These are phyloP conservation scores for Centella asiatica DNA, from an alignment of 129 eudicot species.

Conservation along the genomic window DNA sequence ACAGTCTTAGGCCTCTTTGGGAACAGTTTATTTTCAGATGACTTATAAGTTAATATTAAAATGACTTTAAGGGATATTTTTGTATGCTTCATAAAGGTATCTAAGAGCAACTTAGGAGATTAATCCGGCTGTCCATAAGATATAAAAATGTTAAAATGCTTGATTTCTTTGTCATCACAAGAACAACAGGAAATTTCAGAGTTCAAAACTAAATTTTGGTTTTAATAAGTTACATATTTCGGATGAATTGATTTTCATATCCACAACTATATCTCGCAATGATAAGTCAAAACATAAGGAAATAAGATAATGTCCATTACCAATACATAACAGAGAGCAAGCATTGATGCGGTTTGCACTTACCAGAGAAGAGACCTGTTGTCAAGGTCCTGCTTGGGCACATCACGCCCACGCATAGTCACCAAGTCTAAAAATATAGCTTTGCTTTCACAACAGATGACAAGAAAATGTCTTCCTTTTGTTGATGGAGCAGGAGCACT, in stretches of 20 bases:
- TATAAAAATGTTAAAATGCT: no score
- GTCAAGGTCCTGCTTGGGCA: constrained; percentile 91
- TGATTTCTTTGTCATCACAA: no score
- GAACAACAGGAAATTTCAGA: background rate
- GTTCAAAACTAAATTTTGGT: no score
- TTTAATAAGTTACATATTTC: background rate
- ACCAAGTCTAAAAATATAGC: constrained; percentile 90
- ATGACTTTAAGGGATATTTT: no score
- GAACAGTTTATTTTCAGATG: no score
- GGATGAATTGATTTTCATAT: background rate
- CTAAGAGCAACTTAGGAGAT: no score
- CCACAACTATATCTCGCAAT: background rate
- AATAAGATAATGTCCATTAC: background rate
- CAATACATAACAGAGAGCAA: background rate
- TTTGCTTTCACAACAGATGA: constrained; percentile 93
- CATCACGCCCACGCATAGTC: constrained; percentile 98
- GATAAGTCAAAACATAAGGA: background rate
- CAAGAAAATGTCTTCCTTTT: constrained; percentile 93
- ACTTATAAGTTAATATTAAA: no score
- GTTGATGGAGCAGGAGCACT: constrained; percentile 84
- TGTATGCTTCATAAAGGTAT: no score
- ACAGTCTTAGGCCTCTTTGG: no score
- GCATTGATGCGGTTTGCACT: constrained; percentile 23
- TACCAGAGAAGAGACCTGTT: constrained; percentile 85
- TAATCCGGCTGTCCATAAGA: no score